Conservation (phyloP, 805 yeast genomes). For the Saccharomycopsis fodiens region DNA sequence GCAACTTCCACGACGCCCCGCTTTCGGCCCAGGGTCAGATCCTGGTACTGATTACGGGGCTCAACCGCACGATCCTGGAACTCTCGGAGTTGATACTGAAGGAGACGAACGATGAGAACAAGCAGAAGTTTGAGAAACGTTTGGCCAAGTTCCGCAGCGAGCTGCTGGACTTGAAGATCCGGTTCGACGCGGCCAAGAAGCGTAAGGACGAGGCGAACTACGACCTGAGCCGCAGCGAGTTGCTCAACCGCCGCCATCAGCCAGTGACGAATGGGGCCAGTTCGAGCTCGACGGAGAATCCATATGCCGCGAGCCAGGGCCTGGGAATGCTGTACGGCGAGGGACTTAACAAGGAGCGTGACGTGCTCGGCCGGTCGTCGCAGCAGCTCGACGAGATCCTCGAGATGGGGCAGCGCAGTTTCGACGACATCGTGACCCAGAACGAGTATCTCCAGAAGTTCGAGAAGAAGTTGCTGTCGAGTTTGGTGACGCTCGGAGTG, state of each 20-base stretch:
- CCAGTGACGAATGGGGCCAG: conserved; percentile 21
- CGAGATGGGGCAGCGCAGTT: conserved; percentile 81
- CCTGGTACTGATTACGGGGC: conserved; percentile 68
- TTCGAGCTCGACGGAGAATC: conserved; percentile 34
- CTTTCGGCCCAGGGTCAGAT: conserved; percentile 58
- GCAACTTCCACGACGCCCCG: conserved; percentile 60
- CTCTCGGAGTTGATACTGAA: conserved; percentile 52
- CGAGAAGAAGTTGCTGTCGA: conserved; percentile 54
- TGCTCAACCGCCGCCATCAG: conserved; percentile 33
- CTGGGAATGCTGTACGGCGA: conserved; percentile 36
- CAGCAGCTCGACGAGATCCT: conserved; percentile 82
- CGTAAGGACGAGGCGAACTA: conserved; percentile 30
- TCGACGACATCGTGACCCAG: conserved; percentile 81
- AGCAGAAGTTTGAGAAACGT: conserved; percentile 52
- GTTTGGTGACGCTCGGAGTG: conserved; percentile 77
- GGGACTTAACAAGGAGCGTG: conserved; percentile 64
- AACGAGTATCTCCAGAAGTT: conserved; percentile 61
- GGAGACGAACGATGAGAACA: conserved; percentile 46
- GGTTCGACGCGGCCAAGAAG: conserved; percentile 30
- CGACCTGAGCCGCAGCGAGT: conserved; percentile 37
- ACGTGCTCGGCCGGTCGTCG: conserved; percentile 57
- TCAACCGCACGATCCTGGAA: conserved; percentile 69
- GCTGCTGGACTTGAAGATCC: conserved; percentile 25
- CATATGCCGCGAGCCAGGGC: conserved; percentile 31
- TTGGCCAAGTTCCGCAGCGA: conserved; percentile 46